These are phyloP conservation scores for Calonectria pseudoturangicola DNA, from an alignment of 2,329 filamentous ascomycete species.

Conservation along the genomic window DNA sequence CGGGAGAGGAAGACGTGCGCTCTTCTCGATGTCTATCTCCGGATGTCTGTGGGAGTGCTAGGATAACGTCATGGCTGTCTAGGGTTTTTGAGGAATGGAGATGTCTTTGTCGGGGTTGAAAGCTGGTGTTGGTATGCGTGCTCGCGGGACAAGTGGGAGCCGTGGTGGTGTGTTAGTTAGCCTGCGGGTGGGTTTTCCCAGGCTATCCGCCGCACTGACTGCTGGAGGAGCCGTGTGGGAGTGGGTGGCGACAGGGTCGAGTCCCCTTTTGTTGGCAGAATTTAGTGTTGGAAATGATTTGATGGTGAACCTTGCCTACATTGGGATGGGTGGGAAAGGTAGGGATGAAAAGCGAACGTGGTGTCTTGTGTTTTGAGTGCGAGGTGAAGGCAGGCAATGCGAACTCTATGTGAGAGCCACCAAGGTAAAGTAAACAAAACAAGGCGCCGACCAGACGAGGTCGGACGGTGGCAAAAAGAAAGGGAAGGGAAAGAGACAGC, in stretches of 20 bases:
- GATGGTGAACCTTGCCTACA: constrained; percentile 23
- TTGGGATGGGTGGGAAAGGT: constrained; percentile 24
- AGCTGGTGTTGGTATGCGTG: constrained; percentile 15
- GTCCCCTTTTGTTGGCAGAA: constrained; percentile 25
- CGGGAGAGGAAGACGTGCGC: constrained; percentile 28
- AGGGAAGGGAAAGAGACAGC: background rate
- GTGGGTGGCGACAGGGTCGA: constrained; percentile 27
- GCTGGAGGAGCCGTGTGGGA: constrained; percentile 21
- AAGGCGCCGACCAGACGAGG: background rate
- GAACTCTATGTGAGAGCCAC: constrained; percentile 13
- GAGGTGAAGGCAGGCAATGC: constrained; percentile 23
- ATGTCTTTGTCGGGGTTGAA: constrained; percentile 13
- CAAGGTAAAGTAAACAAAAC: constrained; percentile 22
- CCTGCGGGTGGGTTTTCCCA: constrained; percentile 23
- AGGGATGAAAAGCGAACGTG: constrained; percentile 16
- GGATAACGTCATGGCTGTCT: constrained; percentile 39
- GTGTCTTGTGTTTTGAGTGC: constrained; percentile 19
- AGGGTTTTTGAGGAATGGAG: constrained; percentile 17
- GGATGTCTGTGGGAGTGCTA: constrained; percentile 39
- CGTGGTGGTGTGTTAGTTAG: constrained; percentile 37
- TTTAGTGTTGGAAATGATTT: constrained; percentile 23
- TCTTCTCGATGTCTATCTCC: constrained; percentile 31
- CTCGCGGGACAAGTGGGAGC: constrained; percentile 9
- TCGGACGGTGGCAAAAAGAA: background rate
- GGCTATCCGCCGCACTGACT: constrained; percentile 34